Evolutionary conservation across 176 grass and related monocot genomes (phyloP).

Genomic region (Aegilops speltoides): DNA sequence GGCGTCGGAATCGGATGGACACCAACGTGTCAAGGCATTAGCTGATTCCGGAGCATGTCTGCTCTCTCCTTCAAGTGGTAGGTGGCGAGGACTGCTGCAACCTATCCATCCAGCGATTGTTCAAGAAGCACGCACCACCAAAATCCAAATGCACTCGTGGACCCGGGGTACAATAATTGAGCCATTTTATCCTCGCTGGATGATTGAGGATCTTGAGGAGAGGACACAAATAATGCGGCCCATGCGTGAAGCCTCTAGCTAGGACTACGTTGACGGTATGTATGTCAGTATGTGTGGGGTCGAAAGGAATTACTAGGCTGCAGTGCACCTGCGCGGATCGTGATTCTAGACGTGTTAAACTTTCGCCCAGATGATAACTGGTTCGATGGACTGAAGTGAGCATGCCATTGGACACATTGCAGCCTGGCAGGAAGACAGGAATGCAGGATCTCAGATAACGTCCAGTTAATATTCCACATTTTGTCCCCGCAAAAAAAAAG

Average conservation of each 20-base stretch:
- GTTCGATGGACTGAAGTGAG: too few species aligned
- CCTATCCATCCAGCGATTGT: neutral
- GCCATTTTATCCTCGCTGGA: neutral
- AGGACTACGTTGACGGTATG: neutral
- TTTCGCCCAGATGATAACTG: too few species aligned
- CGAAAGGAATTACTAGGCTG: too few species aligned
- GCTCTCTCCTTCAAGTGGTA: neutral
- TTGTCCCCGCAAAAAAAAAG: too few species aligned
- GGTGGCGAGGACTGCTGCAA: neutral
- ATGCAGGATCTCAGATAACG: too few species aligned
- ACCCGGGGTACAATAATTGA: slow-evolving; percentile 15
- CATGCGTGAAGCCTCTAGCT: neutral
- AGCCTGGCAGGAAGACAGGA: too few species aligned
- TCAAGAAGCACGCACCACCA: neutral
- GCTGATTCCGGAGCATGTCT: neutral
- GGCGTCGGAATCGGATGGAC: neutral
- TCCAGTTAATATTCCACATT: too few species aligned
- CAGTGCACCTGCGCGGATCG: too few species aligned
- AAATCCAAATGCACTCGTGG: neutral
- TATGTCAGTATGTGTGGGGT: too few species aligned
- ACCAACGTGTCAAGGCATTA: neutral
- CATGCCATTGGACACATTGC: too few species aligned
- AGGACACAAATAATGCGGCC: slow-evolving; percentile 6
- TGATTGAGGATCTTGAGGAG: neutral
- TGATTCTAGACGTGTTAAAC: too few species aligned